Evolutionary conservation across 192 early-diverging fungal genomes (phyloP).

Genomic region (Coemansia sp.): DNA sequence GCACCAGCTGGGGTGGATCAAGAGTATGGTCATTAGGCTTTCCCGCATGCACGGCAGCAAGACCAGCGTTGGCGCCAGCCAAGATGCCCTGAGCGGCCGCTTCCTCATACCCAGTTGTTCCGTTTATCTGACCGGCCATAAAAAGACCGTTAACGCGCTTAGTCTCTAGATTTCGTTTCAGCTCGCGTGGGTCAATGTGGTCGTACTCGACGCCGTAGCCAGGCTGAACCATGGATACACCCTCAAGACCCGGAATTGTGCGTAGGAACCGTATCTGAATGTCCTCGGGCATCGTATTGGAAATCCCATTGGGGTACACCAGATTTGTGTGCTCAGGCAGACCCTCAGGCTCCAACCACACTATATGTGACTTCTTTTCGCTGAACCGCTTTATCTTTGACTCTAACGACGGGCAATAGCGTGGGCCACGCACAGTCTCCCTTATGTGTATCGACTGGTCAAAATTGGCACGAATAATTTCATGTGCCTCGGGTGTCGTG

Average conservation of each 20-base stretch:
- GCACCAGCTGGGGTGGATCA: slow-evolving; percentile 52
- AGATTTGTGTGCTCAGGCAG: slow-evolving; percentile 59
- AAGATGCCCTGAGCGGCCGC: slow-evolving; percentile 77
- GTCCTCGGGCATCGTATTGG: slow-evolving; percentile 76
- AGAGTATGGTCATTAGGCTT: too few relatives aligned
- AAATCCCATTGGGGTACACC: slow-evolving; percentile 83
- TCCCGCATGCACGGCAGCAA: slow-evolving; percentile 48
- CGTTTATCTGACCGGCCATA: slow-evolving; percentile 82
- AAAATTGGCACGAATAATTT: slow-evolving; percentile 67
- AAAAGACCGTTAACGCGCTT: slow-evolving; percentile 71
- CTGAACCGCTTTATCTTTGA: slow-evolving; percentile 73
- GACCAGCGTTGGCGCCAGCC: slow-evolving; percentile 72
- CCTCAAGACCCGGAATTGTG: slow-evolving; percentile 70
- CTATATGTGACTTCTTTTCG: slow-evolving; percentile 59
- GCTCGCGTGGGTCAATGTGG: slow-evolving; percentile 76
- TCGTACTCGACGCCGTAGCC: slow-evolving; percentile 87
- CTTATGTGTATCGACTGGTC: slow-evolving; percentile 77
- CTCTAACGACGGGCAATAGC: slow-evolving; percentile 80
- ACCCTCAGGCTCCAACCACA: slow-evolving; percentile 83
- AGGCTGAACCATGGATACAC: slow-evolving; percentile 65
- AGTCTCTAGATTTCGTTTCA: slow-evolving; percentile 70
- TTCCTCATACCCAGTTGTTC: slow-evolving; percentile 83
- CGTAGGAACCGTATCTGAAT: slow-evolving; percentile 66
- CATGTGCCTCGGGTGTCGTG: slow-evolving; percentile 63
- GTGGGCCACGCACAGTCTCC: slow-evolving; percentile 77